phyloP scores from a whole-genome alignment of 176 grass and related monocot genomes.

The Zea luxurians region DNA sequence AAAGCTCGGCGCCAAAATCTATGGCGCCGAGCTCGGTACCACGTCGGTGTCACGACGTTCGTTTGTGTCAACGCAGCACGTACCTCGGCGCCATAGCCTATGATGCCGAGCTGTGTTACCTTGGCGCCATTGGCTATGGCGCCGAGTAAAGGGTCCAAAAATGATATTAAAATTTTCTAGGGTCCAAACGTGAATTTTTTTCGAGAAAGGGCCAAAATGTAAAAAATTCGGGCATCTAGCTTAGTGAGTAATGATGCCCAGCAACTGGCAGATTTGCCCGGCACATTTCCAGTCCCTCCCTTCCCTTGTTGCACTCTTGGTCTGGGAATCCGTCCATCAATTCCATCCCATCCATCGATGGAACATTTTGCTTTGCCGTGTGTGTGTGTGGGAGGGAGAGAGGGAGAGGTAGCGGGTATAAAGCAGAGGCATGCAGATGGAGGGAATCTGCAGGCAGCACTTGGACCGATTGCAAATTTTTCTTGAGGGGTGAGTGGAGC shows the following conservation, averaged over 20 bases:
- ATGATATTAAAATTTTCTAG: too few species aligned
- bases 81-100: too few species aligned
- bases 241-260: constrained; percentile 3
- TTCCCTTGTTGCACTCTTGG: constrained; percentile 20
- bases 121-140: too few species aligned
- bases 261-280: not conserved
- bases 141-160: too few species aligned
- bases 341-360: constrained; percentile 16
- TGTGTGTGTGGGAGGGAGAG: constrained; percentile 16
- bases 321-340: constrained; percentile 13
- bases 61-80: too few species aligned
- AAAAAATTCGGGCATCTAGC: too few species aligned
- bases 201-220: too few species aligned
- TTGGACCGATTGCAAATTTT: constrained; percentile 19
- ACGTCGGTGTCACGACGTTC: too few species aligned
- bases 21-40: too few species aligned
- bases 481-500: constrained; percentile 32
- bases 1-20: too few species aligned
- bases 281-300: constrained; percentile 26
- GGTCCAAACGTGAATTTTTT: too few species aligned
- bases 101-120: too few species aligned
- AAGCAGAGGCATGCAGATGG: constrained; percentile 28
- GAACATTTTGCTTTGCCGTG: constrained; percentile 27
- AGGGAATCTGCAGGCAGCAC: constrained; percentile 33
- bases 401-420: not conserved